Evolutionary conservation across 257 asterid genomes (phyloP).

Genomic region (Echites panduratus): DNA sequence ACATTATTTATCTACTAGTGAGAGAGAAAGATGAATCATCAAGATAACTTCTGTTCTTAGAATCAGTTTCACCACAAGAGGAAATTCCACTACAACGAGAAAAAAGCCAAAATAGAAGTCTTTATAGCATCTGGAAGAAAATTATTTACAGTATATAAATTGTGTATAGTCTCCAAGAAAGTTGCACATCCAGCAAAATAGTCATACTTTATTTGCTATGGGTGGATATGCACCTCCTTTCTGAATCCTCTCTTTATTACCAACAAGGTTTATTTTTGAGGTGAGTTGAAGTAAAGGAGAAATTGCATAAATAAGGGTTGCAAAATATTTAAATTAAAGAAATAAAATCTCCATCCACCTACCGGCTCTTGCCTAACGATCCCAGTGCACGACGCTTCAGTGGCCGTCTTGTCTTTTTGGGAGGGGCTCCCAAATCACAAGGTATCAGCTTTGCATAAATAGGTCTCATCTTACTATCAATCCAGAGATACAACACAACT

Average conservation of each 20-base stretch:
- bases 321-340: neutral
- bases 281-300: neutral
- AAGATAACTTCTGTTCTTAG: neutral
- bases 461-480: constrained; percentile 79
- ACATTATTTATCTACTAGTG: neutral
- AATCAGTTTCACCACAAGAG: neutral
- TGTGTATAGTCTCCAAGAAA: neutral
- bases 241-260: neutral
- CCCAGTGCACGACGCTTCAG: constrained; percentile 65
- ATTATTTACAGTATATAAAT: neutral
- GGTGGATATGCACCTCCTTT: neutral
- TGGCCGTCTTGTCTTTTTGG: constrained; percentile 53
- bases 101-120: neutral
- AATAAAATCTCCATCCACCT: constrained; percentile 21
- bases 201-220: neutral
- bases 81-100: neutral
- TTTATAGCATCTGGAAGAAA: neutral
- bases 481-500: constrained; percentile 71
- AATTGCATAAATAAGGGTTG: constrained; percentile 3
- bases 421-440: constrained; percentile 85
- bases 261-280: neutral
- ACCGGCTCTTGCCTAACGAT: constrained; percentile 96
- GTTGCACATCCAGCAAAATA: neutral
- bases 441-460: constrained; percentile 84
- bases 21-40: neutral